Base-by-base conservation (phyloP, 495 filamentous ascomycete species). In the Pseudomonodictys pantanalensis region DNA sequence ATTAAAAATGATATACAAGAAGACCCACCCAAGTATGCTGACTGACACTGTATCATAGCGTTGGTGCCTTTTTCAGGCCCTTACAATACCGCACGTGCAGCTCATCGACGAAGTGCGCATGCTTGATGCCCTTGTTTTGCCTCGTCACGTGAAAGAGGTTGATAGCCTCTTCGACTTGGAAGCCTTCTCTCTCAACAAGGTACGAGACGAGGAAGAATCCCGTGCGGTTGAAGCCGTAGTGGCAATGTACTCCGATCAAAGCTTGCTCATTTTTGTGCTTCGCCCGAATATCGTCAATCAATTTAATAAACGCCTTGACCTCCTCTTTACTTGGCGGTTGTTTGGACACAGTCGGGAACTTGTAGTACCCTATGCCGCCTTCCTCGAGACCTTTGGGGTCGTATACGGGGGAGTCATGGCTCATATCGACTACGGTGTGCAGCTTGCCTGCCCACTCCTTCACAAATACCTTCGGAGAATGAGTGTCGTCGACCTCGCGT, bases 171-270 rank as follows among this genome's bases (percentile, higher is more conserved):
- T 88, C 81, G 12, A 95, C 81, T 46, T 73, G 76, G 69, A 80
- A 95, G 0, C 82, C 83, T 64, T 86, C 78, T 52, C 83, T 79
- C 74, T 97, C 92, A 48, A 97, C 88, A 5, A 97, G 74, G 64
- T 97, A 97, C 66, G 85, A 90, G n/a, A 87, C 86, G 30, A 97
- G 84, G 67, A 96, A 86, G 69, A 92, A 96, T 1, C 92, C 91
- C 0, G 91, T 95, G 30, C 91, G 82, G 68, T 96, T 95, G 75
- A 90, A 96, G 0, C 92, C 92, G 62, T 97, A 97, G 66, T 97
- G 92, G 67, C 92, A 97, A 69, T 97, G 92, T 0, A 96, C 90
- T 11, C 87, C 92, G 44, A 97, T 79, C 12, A 80, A 73, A 8
- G 68, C 71, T 24, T 46, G 9, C 18, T 23, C 24, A 3, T 33